phyloP scores from a whole-genome alignment of 768 basidiomycete genomes.

The Russula brevipes region DNA sequence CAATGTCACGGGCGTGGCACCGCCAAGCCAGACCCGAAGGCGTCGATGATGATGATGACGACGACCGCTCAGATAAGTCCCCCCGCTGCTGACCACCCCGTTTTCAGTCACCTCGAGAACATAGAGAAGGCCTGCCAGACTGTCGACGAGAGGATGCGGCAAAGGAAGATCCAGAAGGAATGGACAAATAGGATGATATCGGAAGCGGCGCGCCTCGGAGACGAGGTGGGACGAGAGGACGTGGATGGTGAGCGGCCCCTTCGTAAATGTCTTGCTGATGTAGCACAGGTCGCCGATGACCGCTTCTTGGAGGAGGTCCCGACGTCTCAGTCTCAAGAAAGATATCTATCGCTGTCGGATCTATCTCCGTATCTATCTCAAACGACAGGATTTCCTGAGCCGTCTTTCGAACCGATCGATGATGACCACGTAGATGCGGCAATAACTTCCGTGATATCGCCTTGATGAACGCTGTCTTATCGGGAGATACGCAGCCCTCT shows the following conservation, averaged over 20 bases:
- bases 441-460: not conserved
- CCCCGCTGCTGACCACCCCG: not conserved
- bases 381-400: not conserved
- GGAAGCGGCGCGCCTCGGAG: conserved; percentile 7
- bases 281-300: not conserved
- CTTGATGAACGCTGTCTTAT: not conserved
- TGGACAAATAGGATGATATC: conserved; percentile 1
- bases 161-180: not conserved
- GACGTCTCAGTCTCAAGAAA: conserved; percentile 12
- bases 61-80: too few species aligned
- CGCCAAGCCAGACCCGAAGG: not conserved
- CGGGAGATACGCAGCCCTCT: not conserved
- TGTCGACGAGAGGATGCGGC: conserved; percentile 10
- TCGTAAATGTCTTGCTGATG: not conserved
- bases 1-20: not conserved
- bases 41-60: too few species aligned
- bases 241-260: not conserved
- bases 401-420: not conserved
- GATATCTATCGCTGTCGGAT: not conserved
- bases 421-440: not conserved
- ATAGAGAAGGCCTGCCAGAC: not conserved
- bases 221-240: not conserved
- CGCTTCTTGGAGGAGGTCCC: not conserved
- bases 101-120: not conserved
- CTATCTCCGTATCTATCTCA: not conserved